Evolutionary conservation across 139 green algal species (phyloP), one percentile per base, ranked within the genome.

Genomic region (Chlamydomonas eustigma): DNA sequence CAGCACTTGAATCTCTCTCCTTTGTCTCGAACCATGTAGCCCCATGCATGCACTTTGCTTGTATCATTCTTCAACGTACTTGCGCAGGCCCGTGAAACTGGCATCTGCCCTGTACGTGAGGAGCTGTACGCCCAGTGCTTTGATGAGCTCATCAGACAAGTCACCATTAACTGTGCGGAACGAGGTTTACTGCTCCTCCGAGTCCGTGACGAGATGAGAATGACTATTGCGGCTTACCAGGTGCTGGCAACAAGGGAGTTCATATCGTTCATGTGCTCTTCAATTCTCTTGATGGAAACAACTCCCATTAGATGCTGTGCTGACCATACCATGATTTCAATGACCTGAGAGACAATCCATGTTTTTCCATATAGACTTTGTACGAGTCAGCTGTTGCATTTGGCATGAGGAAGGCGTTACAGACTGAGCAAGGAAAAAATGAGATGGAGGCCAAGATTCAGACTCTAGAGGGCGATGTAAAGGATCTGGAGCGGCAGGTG

Each of bases 121-220:
- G 92, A 97, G 88, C 90, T 97, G 34, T 97, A 97, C 66, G 88
- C 86, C 12, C 92, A 97, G 82, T 91, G 85, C 72, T 90, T 93
- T 80, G 90, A 93, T 67, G 89, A 94, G 84, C 82, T 94, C 8
- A 92, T 94, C 51, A 81, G 90, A 1, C 75, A 93, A 74, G 90
- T 95, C 22, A 94, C 92, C 36, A 92, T 95, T 82, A 95, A 93
- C 86, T 96, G 90, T 65, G 90, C 92, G 4, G 92, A 96, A 85
- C 80, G 91, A 0, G 92, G 92, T 1, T 79, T 94, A 71, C 82
- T 96, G 63, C 83, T 96, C 58, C 83, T 95, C 63, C 84, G 90
- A 28, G 88, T 96, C 35, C 81, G 92, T 1, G 90, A 96, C 38
- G 92, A 96, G 86, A 90, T 94, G 87, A 81, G 89, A 36, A 95